Conservation (phyloP, 2,329 filamentous ascomycete species). For the Cladobotryum mycophilum region DNA sequence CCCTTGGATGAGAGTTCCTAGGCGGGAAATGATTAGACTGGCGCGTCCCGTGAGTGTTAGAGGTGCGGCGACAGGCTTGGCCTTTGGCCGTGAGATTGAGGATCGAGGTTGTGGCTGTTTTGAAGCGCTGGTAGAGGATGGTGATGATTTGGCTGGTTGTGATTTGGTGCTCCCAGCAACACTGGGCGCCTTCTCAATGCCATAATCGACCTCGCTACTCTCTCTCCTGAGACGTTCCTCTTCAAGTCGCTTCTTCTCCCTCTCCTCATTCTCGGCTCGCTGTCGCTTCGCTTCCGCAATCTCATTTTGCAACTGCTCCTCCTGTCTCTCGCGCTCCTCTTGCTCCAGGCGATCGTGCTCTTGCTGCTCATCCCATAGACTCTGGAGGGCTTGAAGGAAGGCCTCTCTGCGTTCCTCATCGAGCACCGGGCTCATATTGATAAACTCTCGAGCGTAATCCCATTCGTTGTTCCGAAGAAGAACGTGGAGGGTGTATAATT, state of each 20-base stretch:
- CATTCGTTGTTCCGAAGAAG: conserved; percentile 91
- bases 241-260: conserved; percentile 45
- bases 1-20: conserved; percentile 46
- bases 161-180: conserved; percentile 29
- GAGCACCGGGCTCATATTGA: conserved; percentile 75
- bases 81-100: conserved; percentile 21
- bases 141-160: conserved; percentile 25
- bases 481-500: conserved; percentile 91
- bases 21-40: conserved; percentile 45
- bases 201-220: conserved; percentile 61
- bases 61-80: conserved; percentile 21
- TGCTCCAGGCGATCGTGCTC: conserved; percentile 61
- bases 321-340: conserved; percentile 50
- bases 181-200: conserved; percentile 52
- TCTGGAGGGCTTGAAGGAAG: conserved; percentile 79
- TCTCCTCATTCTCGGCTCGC: conserved; percentile 53
- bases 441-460: conserved; percentile 92
- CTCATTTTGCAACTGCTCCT: conserved; percentile 50
- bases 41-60: conserved; percentile 42
- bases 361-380: conserved; percentile 75
- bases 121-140: conserved; percentile 28
- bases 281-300: conserved; percentile 51
- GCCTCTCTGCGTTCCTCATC: conserved; percentile 89
- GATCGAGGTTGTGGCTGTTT: conserved; percentile 7
- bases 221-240: conserved; percentile 45